A percentile compares a stretch with the other conserved stretches of the same genome.
These are phyloP conservation scores for Globisporangium paroecandrum DNA, from an alignment of 352 stramenopile species.

Conservation along the genomic window DNA sequence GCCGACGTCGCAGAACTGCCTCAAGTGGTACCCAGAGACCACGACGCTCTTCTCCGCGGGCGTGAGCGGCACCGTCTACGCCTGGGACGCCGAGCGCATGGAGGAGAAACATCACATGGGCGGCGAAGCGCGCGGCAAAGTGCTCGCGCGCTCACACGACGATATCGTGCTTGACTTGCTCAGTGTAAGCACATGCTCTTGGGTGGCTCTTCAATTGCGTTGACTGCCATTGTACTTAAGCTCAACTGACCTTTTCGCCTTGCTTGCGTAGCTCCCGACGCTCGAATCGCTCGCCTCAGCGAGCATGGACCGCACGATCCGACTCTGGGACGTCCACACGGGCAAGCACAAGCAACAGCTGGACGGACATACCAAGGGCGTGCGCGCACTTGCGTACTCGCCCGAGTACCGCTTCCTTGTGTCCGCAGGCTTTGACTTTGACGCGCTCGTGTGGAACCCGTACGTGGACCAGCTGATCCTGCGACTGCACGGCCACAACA, in stretches of 20 bases:
- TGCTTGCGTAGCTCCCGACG: constrained; percentile 46
- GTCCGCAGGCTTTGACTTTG: constrained; percentile 85
- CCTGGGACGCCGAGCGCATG: constrained; percentile 82
- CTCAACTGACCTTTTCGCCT: too few species aligned
- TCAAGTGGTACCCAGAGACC: constrained; percentile 74
- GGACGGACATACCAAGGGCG: constrained; percentile 80
- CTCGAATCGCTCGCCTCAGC: constrained; percentile 80
- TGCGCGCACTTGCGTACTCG: constrained; percentile 76
- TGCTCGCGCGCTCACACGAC: constrained; percentile 78
- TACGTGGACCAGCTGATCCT: constrained; percentile 89
- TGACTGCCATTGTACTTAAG: neutral
- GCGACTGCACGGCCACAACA: constrained; percentile 82
- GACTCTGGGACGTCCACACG: constrained; percentile 86
- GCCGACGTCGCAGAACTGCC: constrained; percentile 74
- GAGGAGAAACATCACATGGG: constrained; percentile 84
- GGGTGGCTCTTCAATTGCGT: neutral
- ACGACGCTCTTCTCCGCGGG: constrained; percentile 74
- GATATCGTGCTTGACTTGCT: constrained; percentile 87
- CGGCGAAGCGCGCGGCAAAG: constrained; percentile 43
- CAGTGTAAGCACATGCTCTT: constrained; percentile 31
- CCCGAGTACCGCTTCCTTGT: constrained; percentile 86
- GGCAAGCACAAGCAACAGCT: constrained; percentile 84
- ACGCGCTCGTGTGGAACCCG: constrained; percentile 88
- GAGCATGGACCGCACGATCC: constrained; percentile 88
- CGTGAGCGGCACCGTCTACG: constrained; percentile 81